Evolutionary conservation across 2,329 filamentous ascomycete genomes (phyloP), one percentile per base, ranked within the genome.

Genomic region (Coniochaeta ligniaria): DNA sequence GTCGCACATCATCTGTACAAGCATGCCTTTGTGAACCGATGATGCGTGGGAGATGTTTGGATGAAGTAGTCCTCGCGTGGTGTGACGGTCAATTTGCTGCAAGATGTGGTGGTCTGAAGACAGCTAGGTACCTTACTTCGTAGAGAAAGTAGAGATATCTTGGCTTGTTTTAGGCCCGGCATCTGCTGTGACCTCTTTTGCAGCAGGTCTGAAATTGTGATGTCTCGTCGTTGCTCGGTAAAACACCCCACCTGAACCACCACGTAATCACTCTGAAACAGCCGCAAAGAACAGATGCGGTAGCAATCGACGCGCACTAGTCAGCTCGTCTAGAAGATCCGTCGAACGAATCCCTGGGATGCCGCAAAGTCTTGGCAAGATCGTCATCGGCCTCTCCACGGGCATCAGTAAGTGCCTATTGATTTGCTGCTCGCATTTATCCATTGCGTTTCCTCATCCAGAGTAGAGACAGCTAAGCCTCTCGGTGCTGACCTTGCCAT

Each of bases 211-310:
- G 16, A 17, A n/a, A 41, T 41, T 3, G 17, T 41, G 38, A 41
- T 17, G 3, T 38, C 17, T 41, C 16, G 17, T 41, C 16, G 3
- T 2, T 4, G 4, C 16, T 20, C 35, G 3, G 17, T 43, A 22
- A 43, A n/a, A 43, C 2, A 8, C 41, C 41, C 41, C 43, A 47
- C 24, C 24, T 28, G 47, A 17, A 52, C 2, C 45, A 26, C 20
- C 47, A 28, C 47, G 47, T 52, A 52, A 52, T 52, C 47, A 52
- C 47, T 52, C 56, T 58, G 56, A 58, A 58, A 58, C 56, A 11
- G 16, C 17, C 36, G 56, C 35, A 22, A 17, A 20, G 14, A n/a
- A 17, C 38, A 33, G 38, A 58, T 43, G 5, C 38, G 24, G 56
- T 20, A 58, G 38, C 56, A 43, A 58, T 58, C 56, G 56, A 31